Evolutionary conservation across 805 yeast genomes (phyloP), one percentile per base, ranked within the genome.

Genomic region (fission yeast (Schizosaccharomyces pombe)): DNA sequence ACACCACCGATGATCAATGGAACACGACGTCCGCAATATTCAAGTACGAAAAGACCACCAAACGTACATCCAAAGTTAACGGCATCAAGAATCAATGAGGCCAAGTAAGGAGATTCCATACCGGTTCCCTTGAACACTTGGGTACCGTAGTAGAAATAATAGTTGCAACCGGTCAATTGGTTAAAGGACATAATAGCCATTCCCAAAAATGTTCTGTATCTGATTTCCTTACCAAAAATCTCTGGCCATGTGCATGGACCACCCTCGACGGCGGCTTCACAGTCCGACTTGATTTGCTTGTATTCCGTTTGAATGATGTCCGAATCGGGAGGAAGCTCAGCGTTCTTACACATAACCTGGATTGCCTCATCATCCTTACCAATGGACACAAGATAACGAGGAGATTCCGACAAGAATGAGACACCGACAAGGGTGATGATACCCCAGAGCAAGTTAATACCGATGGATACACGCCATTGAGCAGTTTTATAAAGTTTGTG

Each of bases 391-490:
- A 67, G 75, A 67, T 67, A 84, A 61, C 94, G 72, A 34, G 94
- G 93, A 51, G 82, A 72, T 62, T 83, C 93, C 24, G 91, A 86
- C 53, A 82, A 68, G 60, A 78, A 71, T 52, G 74, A 62, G 68
- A 83, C 70, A 31, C 91, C 93, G 16, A 66, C 57, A 52, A 71
- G 69, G 52, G 84, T 70, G 28, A 79, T 63, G 1, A 75, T 57
- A 24, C 85, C 78, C 80, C 86, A 83, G 4, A 75, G 60, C 60
- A 82, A 74, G 67, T 82, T 87, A 34, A 83, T 60, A n/a, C n/a
- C n/a, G n/a, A n/a, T n/a, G n/a, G n/a, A n/a, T n/a, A n/a, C n/a
- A n/a, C n/a, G n/a, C n/a, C n/a, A 80, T 19, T 76, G 69, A 14
- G 76, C 82, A n/a, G 77, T 67, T 14, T 26, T 19, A 11, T 30